These are phyloP conservation scores for Aspergillus sp. DNA, from an alignment of 2,329 filamentous ascomycete species.

Conservation along the genomic window DNA sequence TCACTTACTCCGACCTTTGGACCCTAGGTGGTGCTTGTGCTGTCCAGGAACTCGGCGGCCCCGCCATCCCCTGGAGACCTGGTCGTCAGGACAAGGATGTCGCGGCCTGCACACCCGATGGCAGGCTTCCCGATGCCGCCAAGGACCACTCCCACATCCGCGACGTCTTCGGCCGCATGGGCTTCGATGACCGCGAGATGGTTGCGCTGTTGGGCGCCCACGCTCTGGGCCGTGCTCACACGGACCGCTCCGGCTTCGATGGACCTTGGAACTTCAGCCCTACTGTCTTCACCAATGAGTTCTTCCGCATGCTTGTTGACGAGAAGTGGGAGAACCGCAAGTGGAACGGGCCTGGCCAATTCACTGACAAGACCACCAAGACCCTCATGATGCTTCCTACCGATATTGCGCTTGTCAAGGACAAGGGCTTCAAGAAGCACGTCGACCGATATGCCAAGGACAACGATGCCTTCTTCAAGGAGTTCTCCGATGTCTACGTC, in stretches of 20 bases:
- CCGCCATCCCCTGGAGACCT: conserved; percentile 81
- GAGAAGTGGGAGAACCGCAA: conserved; percentile 93
- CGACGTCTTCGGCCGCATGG: conserved; percentile 94
- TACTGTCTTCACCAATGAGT: conserved; percentile 91
- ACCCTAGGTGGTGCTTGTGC: conserved; percentile 82
- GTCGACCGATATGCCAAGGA: conserved; percentile 90
- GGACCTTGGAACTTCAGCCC: conserved; percentile 93
- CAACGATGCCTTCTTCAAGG: conserved; percentile 87
- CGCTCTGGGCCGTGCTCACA: conserved; percentile 85
- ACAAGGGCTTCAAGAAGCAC: conserved; percentile 78
- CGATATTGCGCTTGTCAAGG: conserved; percentile 82
- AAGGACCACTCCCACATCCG: conserved; percentile 81
- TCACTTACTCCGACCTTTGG: conserved; percentile 95
- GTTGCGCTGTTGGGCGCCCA: conserved; percentile 85
- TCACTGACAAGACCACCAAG: conserved; percentile 84
- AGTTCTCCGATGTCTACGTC: conserved; percentile 75
- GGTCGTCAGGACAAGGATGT: conserved; percentile 79
- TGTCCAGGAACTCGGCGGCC: conserved; percentile 94
- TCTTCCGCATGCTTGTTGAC: conserved; percentile 79
- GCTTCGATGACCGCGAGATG: conserved; percentile 95
- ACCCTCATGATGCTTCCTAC: conserved; percentile 96
- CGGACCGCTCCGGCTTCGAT: conserved; percentile 80
- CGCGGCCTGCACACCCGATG: conserved; percentile 86
- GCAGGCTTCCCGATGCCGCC: conserved; percentile 79
- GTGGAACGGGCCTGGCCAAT: conserved; percentile 90